A percentile compares a stretch with the other conserved stretches of the same genome.
phyloP scores from a whole-genome alignment of 2,329 filamentous ascomycete species.

The Scedosporium minutisporum region DNA sequence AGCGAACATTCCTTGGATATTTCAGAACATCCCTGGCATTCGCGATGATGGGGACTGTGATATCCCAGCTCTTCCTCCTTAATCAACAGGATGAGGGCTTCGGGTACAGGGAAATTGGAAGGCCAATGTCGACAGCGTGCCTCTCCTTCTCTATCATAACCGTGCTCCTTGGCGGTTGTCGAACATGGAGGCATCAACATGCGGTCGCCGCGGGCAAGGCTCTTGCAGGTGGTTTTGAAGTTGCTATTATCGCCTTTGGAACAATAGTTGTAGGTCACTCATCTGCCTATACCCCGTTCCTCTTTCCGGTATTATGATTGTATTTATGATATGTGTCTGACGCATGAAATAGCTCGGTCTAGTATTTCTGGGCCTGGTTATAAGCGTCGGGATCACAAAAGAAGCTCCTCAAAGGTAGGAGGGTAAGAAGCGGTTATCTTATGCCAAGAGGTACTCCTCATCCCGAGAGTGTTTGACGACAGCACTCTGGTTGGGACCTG shows the following conservation, averaged over 20 bases:
- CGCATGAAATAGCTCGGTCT: neutral
- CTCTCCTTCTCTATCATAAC: conserved; percentile 28
- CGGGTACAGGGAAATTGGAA: conserved; percentile 51
- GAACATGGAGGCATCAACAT: conserved; percentile 21
- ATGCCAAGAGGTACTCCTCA: too few relatives aligned
- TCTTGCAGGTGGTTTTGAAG: conserved; percentile 17
- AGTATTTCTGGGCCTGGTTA: neutral
- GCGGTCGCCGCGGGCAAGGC: conserved; percentile 20
- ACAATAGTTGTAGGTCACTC: conserved; percentile 1
- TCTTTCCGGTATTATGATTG: neutral
- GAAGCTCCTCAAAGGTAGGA: too few relatives aligned
- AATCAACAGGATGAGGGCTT: conserved; percentile 30
- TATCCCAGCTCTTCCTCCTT: conserved; percentile 58
- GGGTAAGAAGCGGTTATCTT: neutral
- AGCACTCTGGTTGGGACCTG: too few relatives aligned
- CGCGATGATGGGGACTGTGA: conserved; percentile 54
- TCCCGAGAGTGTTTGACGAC: too few relatives aligned
- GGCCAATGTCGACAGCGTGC: conserved; percentile 41
- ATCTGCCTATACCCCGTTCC: neutral
- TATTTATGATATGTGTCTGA: neutral
- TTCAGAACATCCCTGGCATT: conserved; percentile 61
- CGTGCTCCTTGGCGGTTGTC: conserved; percentile 19
- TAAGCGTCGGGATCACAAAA: neutral
- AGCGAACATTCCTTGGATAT: conserved; percentile 66
- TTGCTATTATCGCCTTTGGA: conserved; percentile 2